Evolutionary conservation across 2,329 filamentous ascomycete species (phyloP).

Genomic region (Blastomyces percursus): DNA sequence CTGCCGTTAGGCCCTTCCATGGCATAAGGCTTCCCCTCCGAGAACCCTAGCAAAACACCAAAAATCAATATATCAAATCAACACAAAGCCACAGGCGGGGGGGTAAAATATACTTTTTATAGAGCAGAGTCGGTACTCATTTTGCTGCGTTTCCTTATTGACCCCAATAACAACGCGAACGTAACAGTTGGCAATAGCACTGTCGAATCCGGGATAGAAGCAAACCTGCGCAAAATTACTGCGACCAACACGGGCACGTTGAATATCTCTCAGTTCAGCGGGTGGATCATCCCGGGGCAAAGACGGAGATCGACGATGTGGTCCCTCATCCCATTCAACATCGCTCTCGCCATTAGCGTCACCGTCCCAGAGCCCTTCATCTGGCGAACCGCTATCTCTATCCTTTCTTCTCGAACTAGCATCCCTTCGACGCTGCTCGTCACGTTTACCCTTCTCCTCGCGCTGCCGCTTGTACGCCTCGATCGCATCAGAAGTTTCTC

Average conservation of each 20-base stretch:
- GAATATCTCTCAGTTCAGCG: conserved; percentile 67
- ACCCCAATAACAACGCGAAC: conserved; percentile 73
- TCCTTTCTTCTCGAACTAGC: conserved; percentile 40
- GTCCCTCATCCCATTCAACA: conserved; percentile 59
- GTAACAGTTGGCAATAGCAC: conserved; percentile 71
- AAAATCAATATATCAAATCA: conserved; percentile 6
- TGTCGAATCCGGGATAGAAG: conserved; percentile 83
- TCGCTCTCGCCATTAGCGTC: conserved; percentile 65
- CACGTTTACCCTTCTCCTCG: conserved; percentile 45
- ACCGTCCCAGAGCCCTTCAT: conserved; percentile 50
- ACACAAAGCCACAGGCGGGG: conserved; percentile 8
- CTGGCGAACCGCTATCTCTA: conserved; percentile 51
- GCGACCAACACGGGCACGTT: conserved; percentile 72
- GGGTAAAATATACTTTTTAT: conserved; percentile 58
- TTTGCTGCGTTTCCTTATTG: conserved; percentile 58
- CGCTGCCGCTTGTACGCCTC: conserved; percentile 56
- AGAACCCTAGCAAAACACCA: conserved; percentile 51
- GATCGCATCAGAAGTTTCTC: conserved; percentile 60
- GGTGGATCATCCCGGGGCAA: conserved; percentile 54
- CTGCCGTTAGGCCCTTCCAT: conserved; percentile 65
- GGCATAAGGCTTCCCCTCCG: conserved; percentile 68
- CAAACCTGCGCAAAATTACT: conserved; percentile 82
- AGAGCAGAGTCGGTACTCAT: conserved; percentile 75
- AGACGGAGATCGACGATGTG: conserved; percentile 40
- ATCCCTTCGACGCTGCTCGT: conserved; percentile 37